These are phyloP conservation scores for Botrytis paeoniae DNA, from an alignment of 2,329 filamentous ascomycete genomes.

Conservation along the genomic window DNA sequence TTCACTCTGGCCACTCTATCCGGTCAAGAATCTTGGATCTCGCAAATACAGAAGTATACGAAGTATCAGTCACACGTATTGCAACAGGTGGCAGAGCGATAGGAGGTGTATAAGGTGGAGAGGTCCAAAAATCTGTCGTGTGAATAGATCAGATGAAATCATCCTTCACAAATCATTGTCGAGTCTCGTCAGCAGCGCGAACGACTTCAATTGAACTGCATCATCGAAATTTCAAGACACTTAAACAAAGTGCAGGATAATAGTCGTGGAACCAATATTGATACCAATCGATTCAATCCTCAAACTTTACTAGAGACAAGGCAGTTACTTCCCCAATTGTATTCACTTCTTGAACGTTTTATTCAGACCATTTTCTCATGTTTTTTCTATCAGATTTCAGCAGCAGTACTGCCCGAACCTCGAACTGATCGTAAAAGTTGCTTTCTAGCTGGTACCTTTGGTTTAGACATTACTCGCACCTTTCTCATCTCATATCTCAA, in stretches of 20 bases:
- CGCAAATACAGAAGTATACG: no score
- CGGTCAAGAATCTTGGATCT: background rate
- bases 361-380: background rate
- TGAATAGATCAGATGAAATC: background rate
- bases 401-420: background rate
- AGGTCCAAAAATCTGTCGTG: background rate
- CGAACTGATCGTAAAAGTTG: background rate
- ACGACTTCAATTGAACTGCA: background rate
- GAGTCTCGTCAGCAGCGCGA: background rate
- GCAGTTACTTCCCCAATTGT: background rate
- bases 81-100: background rate
- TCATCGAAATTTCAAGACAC: background rate
- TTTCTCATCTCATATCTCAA: background rate
- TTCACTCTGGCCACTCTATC: background rate
- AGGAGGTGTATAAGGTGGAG: background rate
- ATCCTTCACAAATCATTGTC: background rate
- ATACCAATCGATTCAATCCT: no score
- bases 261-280: no score
- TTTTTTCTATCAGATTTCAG: background rate
- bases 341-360: background rate
- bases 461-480: background rate
- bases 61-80: background rate
- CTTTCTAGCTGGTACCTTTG: background rate
- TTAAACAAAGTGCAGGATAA: background rate
- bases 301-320: background rate